Percentiles rank a stretch among this genome's conserved stretches.
Conservation (phyloP, 2,329 filamentous ascomycete genomes). For the Lasiodiplodia gonubiensis region DNA sequence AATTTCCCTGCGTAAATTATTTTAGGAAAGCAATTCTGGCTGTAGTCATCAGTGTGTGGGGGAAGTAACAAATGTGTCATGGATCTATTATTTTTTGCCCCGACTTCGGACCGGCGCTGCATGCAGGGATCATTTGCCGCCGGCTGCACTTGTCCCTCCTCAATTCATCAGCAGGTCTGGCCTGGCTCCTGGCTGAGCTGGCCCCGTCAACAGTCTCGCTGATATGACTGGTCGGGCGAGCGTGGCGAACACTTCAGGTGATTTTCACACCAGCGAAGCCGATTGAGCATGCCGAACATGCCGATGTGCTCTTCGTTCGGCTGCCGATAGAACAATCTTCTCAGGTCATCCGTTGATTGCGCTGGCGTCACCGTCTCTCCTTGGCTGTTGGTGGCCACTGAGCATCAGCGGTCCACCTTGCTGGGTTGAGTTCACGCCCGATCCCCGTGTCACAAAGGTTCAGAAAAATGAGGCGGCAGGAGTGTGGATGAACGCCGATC, state of each 20-base stretch:
- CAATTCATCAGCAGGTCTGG: slow-evolving; percentile 19
- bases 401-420: slow-evolving; percentile 1
- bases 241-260: slow-evolving; percentile 21
- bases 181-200: slow-evolving; percentile 3
- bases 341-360: background rate
- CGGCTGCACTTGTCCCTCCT: background rate
- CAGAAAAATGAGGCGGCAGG: background rate
- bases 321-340: background rate
- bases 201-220: background rate
- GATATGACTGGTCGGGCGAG: slow-evolving; percentile 10
- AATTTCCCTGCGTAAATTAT: slow-evolving; percentile 10
- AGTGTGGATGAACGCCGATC: slow-evolving; percentile 15
- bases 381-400: slow-evolving; percentile 2
- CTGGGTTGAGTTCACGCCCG: slow-evolving; percentile 1
- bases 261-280: slow-evolving; percentile 7
- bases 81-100: background rate
- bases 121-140: background rate
- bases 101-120: slow-evolving; percentile 7
- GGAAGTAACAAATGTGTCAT: slow-evolving; percentile 6
- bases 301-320: slow-evolving; percentile 6
- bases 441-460: background rate
- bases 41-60: slow-evolving; percentile 2
- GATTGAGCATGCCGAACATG: slow-evolving; percentile 22
- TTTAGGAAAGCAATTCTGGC: background rate
- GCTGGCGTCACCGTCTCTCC: background rate